phyloP scores from a whole-genome alignment of 2,329 filamentous ascomycete species.

The Pseudogymnoascus sp. region DNA sequence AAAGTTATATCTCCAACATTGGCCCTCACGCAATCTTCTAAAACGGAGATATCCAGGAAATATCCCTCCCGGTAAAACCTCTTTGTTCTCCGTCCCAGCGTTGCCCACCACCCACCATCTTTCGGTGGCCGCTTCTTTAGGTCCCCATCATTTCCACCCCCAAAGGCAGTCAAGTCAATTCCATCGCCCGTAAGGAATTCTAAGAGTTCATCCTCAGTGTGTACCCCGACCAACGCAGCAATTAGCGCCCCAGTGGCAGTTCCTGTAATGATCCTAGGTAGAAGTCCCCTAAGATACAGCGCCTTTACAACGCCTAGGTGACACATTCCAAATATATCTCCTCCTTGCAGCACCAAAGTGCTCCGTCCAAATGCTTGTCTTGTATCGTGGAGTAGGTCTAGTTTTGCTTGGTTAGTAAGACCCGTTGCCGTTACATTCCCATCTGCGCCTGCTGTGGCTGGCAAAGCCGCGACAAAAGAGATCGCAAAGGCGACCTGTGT shows the following conservation, averaged over 20 bases:
- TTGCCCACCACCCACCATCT: slow-evolving; percentile 37
- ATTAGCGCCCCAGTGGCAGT: slow-evolving; percentile 86
- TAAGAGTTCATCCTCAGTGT: slow-evolving; percentile 76
- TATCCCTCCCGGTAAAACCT: slow-evolving; percentile 71
- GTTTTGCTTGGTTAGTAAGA: slow-evolving; percentile 49
- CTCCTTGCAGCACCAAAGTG: slow-evolving; percentile 78
- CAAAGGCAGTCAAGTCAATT: slow-evolving; percentile 76
- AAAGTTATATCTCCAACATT: slow-evolving; percentile 89
- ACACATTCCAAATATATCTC: slow-evolving; percentile 83
- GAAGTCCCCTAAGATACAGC: slow-evolving; percentile 65
- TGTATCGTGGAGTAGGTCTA: slow-evolving; percentile 80
- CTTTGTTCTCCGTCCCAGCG: slow-evolving; percentile 54
- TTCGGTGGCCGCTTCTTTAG: slow-evolving; percentile 21
- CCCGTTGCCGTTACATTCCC: slow-evolving; percentile 32
- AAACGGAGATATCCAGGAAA: slow-evolving; percentile 69
- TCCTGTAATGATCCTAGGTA: slow-evolving; percentile 85
- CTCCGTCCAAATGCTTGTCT: slow-evolving; percentile 81
- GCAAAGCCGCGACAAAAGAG: slow-evolving; percentile 61
- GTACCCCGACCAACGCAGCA: slow-evolving; percentile 77
- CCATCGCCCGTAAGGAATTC: slow-evolving; percentile 66
- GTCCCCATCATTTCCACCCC: slow-evolving; percentile 34
- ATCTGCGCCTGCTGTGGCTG: slow-evolving; percentile 42
- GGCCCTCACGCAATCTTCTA: slow-evolving; percentile 74
- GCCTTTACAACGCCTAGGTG: slow-evolving; percentile 88
- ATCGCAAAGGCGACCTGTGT: slow-evolving; percentile 74